Evolutionary conservation across 2,329 filamentous ascomycete species (phyloP).

Genomic region (Trichoderma sp.): DNA sequence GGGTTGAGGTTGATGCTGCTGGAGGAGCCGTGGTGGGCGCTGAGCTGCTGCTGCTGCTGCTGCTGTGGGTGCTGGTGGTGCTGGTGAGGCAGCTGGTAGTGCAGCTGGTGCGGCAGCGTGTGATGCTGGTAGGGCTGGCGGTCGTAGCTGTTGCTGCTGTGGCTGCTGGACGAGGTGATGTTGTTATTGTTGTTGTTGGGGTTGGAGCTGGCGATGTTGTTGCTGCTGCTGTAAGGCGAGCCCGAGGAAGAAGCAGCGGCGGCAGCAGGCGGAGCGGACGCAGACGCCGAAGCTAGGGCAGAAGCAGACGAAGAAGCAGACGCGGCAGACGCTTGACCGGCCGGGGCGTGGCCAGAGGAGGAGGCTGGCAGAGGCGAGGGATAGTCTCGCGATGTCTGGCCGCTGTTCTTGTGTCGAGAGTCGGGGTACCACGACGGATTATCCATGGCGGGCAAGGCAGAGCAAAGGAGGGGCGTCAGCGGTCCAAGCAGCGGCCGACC

Average conservation of each 20-base stretch:
- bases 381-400: conserved; percentile 48
- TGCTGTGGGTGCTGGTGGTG: neutral
- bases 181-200: neutral
- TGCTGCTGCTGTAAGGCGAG: neutral
- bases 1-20: conserved; percentile 48
- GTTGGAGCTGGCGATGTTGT: conserved; percentile 1
- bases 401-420: conserved; percentile 53
- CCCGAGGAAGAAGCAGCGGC: neutral
- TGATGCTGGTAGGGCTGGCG: neutral
- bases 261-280: neutral
- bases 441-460: conserved; percentile 43
- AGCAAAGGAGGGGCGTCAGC: conserved; percentile 21
- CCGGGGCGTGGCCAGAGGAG: neutral
- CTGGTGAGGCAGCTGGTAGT: conserved; percentile 16
- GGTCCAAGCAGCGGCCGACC: conserved; percentile 10
- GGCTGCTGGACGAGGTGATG: neutral
- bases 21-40: conserved; percentile 51
- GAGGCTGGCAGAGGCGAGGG: conserved; percentile 26
- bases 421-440: conserved; percentile 64
- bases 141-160: conserved; percentile 10
- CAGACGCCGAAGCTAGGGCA: neutral
- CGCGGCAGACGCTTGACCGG: conserved; percentile 26
- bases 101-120: conserved; percentile 5
- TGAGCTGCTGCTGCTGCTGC: neutral
- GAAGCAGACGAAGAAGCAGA: conserved; percentile 36